Conservation (phyloP, 768 basidiomycete genomes). For the Phaeotremella skinneri region DNA sequence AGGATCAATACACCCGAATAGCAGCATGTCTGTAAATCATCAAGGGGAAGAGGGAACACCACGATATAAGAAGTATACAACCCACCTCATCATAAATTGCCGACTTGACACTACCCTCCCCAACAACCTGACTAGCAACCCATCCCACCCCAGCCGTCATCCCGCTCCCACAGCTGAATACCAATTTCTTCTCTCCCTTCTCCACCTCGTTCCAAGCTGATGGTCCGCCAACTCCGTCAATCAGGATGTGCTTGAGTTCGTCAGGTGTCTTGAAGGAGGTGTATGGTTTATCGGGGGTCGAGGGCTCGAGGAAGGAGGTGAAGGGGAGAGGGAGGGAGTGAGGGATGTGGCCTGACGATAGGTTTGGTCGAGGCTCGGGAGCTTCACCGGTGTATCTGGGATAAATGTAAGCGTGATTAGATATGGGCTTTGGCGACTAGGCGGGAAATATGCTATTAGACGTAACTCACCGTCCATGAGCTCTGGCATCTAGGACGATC, state of each 20-base stretch:
- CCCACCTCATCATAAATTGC: conserved; percentile 93
- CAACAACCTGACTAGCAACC: conserved; percentile 76
- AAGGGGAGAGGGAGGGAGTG: conserved; percentile 82
- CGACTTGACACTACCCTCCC: conserved; percentile 46
- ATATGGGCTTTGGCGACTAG: conserved; percentile 2
- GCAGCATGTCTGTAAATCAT: not conserved
- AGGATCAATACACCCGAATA: not conserved
- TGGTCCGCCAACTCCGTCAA: conserved; percentile 62
- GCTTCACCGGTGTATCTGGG: conserved; percentile 72
- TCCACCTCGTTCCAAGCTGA: conserved; percentile 59
- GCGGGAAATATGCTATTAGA: not conserved
- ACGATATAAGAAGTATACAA: too few species aligned
- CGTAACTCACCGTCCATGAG: conserved; percentile 68
- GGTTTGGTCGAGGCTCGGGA: conserved; percentile 82
- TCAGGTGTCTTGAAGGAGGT: conserved; percentile 60
- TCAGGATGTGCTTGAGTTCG: conserved; percentile 63
- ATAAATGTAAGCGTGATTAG: not conserved
- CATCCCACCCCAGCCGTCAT: conserved; percentile 97
- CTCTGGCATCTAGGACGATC: conserved; percentile 82
- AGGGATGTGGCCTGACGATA: conserved; percentile 91
- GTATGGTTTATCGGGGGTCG: conserved; percentile 56
- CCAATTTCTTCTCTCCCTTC: conserved; percentile 62
- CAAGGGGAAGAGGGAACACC: conserved; percentile 31
- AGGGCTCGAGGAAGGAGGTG: conserved; percentile 63
- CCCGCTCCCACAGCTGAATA: conserved; percentile 86